Conservation (phyloP, 208 protist genomes). For the Trypanosoma vivax region DNA sequence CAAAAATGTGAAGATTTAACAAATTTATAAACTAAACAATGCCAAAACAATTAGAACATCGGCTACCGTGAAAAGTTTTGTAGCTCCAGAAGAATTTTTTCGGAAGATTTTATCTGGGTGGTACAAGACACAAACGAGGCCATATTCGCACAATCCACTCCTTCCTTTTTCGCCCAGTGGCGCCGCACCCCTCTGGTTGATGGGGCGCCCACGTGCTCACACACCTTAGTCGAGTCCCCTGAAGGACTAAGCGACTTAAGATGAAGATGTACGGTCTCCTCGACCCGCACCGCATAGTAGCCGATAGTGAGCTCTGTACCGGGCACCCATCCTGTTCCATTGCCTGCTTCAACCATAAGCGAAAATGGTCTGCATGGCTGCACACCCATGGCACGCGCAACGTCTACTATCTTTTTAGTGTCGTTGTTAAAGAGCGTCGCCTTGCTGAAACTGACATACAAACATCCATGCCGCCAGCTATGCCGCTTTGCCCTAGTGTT, state of each 20-base stretch:
- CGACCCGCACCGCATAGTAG: slow-evolving; percentile 45
- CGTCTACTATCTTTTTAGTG: slow-evolving; percentile 22
- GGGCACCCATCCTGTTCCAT: slow-evolving; percentile 40
- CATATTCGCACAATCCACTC: neutral
- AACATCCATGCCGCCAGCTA: slow-evolving; percentile 31
- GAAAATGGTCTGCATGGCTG: slow-evolving; percentile 37
- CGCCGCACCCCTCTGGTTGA: neutral
- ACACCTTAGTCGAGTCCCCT: neutral
- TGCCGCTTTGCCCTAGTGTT: slow-evolving; percentile 38
- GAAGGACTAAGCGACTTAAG: slow-evolving; percentile 38
- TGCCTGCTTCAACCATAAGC: slow-evolving; percentile 40
- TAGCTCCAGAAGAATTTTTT: slow-evolving; percentile 10
- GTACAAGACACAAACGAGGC: no score
- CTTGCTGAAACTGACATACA: slow-evolving; percentile 42
- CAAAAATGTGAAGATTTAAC: slow-evolving; percentile 3
- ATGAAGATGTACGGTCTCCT: slow-evolving; percentile 62
- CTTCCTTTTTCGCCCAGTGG: neutral
- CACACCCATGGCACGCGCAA: slow-evolving; percentile 31
- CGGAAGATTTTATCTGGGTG: slow-evolving; percentile 3
- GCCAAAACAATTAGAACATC: no score
- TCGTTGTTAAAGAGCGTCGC: slow-evolving; percentile 36
- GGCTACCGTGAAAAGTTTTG: no score
- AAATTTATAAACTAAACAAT: slow-evolving; percentile 13
- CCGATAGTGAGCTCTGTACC: slow-evolving; percentile 43
- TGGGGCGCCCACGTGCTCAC: neutral